These are phyloP conservation scores for Capronia coronata DNA, from an alignment of 2,329 filamentous ascomycete genomes.

Conservation along the genomic window DNA sequence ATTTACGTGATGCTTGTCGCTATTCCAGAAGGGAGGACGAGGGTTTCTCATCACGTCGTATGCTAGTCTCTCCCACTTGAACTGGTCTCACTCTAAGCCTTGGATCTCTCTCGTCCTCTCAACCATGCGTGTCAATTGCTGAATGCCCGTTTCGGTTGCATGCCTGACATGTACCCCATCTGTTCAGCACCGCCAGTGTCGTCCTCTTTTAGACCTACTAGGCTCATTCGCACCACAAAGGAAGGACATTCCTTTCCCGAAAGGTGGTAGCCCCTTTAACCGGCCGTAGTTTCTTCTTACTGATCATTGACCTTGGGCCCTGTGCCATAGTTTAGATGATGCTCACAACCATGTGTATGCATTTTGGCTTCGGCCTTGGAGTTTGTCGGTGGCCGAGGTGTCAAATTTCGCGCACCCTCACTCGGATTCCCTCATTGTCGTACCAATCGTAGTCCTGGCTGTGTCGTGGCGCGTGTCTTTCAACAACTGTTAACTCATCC, in stretches of 20 bases:
- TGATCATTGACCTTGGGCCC: no score
- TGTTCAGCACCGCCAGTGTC: background rate
- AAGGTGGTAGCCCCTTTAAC: no score
- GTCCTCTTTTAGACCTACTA: no score
- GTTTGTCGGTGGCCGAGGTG: background rate
- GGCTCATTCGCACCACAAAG: no score
- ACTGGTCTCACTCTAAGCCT: background rate
- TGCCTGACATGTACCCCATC: background rate
- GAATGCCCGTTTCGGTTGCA: background rate
- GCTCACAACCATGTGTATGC: no score
- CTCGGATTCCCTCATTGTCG: constrained; percentile 24
- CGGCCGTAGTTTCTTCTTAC: no score
- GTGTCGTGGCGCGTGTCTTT: constrained; percentile 7
- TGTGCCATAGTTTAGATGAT: no score
- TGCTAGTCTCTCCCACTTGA: no score
- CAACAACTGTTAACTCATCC: constrained; percentile 16
- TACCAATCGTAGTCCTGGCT: constrained; percentile 26
- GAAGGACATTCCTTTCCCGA: no score
- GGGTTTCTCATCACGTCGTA: no score
- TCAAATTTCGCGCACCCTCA: constrained; percentile 27
- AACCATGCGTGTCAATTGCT: no score
- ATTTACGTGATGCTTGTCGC: background rate
- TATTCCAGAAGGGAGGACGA: background rate
- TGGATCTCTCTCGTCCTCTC: background rate
- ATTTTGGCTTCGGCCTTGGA: background rate